Conservation (phyloP, 805 yeast genomes). For the Ogataea minuta region DNA sequence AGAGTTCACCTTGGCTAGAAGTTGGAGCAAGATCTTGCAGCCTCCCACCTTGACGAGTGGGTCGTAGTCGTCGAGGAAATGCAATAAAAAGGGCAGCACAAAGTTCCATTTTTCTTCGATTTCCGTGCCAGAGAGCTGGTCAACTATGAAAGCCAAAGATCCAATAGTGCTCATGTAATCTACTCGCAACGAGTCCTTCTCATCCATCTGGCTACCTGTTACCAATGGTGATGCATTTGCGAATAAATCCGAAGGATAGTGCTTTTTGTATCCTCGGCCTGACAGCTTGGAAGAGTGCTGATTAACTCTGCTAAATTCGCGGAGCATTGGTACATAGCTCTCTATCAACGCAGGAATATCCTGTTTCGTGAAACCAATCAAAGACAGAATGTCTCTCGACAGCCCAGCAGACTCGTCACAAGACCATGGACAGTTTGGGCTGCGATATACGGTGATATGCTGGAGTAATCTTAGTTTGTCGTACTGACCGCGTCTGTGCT, state of each 20-base stretch:
- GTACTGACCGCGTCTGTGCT: not conserved
- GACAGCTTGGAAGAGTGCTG: constrained; percentile 11
- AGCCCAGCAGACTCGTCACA: not conserved
- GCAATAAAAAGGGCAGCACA: constrained; percentile 27
- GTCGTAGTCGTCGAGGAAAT: constrained; percentile 32
- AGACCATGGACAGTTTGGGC: constrained; percentile 11
- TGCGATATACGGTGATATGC: constrained; percentile 1
- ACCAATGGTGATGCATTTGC: constrained; percentile 21
- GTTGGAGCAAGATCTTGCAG: constrained; percentile 10
- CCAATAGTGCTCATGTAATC: constrained; percentile 16
- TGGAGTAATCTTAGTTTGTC: constrained; percentile 1
- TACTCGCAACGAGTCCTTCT: constrained; percentile 21
- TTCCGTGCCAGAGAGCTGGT: not conserved
- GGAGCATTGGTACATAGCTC: constrained; percentile 5
- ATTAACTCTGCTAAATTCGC: constrained; percentile 10
- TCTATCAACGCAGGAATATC: constrained; percentile 3
- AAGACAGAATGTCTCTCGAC: not conserved
- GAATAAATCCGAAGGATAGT: constrained; percentile 6
- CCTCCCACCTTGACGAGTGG: constrained; percentile 26
- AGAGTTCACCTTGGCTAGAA: constrained; percentile 12
- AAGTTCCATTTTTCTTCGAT: constrained; percentile 27
- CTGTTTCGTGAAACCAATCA: not conserved
- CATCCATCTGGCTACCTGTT: constrained; percentile 16
- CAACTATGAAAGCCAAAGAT: constrained; percentile 13
- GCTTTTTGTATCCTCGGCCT: constrained; percentile 15